These are phyloP conservation scores for Sporisorium scitamineum DNA, from an alignment of 1,284 basidiomycete species.

Conservation along the genomic window DNA sequence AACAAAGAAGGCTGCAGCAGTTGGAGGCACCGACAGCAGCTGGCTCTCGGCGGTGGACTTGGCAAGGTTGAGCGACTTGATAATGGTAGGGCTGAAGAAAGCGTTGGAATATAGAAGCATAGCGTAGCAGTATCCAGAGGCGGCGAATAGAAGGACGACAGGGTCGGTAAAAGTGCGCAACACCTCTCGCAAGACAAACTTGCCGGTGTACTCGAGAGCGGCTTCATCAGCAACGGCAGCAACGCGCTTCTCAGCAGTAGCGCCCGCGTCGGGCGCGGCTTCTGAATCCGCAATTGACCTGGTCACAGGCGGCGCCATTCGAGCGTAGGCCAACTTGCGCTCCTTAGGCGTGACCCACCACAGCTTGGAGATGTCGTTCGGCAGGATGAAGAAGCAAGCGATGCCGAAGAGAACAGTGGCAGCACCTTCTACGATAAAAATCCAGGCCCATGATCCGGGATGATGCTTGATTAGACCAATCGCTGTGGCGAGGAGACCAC, in stretches of 20 bases:
- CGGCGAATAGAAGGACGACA: slow-evolving; percentile 43
- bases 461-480: slow-evolving; percentile 55
- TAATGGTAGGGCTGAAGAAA: slow-evolving; percentile 64
- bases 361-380: slow-evolving; percentile 52
- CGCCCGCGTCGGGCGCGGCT: slow-evolving; percentile 11
- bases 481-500: slow-evolving; percentile 61
- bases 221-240: slow-evolving; percentile 26
- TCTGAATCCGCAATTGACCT: slow-evolving; percentile 6
- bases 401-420: slow-evolving; percentile 60
- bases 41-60: slow-evolving; percentile 47
- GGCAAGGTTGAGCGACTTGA: slow-evolving; percentile 49
- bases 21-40: slow-evolving; percentile 63
- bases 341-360: slow-evolving; percentile 56
- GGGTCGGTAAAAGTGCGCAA: slow-evolving; percentile 54
- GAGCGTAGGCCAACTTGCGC: slow-evolving; percentile 46
- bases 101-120: slow-evolving; percentile 56
- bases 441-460: slow-evolving; percentile 55
- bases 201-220: slow-evolving; percentile 30
- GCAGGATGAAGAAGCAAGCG: slow-evolving; percentile 49
- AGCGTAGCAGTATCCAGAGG: slow-evolving; percentile 53
- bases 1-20: slow-evolving; percentile 57
- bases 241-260: slow-evolving; percentile 25
- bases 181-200: slow-evolving; percentile 47
- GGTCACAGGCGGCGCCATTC: slow-evolving; percentile 36
- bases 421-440: slow-evolving; percentile 65